These are phyloP conservation scores for Oryza australiensis DNA, from an alignment of 176 grass and related monocot genomes.

Conservation along the genomic window DNA sequence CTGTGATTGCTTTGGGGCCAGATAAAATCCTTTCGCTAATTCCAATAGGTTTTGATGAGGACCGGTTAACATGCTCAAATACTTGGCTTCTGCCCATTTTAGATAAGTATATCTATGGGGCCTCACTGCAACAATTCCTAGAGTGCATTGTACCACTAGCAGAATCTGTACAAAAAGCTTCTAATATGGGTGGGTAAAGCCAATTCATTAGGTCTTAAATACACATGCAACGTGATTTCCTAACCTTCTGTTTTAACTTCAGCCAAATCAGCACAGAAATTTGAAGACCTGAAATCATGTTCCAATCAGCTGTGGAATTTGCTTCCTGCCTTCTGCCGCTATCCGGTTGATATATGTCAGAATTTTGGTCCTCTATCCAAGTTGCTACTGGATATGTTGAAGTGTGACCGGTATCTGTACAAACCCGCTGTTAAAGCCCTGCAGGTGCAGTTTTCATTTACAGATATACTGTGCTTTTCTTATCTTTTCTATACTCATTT, in stretches of 20 bases:
- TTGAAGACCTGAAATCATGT: slow-evolving; percentile 49
- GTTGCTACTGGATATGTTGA: slow-evolving; percentile 56
- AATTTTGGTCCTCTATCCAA: slow-evolving; percentile 72
- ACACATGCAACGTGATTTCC: slow-evolving; percentile 2
- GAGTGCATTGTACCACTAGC: slow-evolving; percentile 71
- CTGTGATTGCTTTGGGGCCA: slow-evolving; percentile 73
- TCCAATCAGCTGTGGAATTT: slow-evolving; percentile 69
- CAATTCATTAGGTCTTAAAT: slow-evolving; percentile 23
- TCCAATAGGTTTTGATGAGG: slow-evolving; percentile 65
- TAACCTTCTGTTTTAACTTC: slow-evolving; percentile 45
- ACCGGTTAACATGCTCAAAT: slow-evolving; percentile 70
- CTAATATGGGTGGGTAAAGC: slow-evolving; percentile 48
- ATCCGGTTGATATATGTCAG: slow-evolving; percentile 56
- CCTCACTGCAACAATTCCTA: slow-evolving; percentile 61
- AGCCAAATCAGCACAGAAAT: slow-evolving; percentile 62
- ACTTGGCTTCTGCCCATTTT: slow-evolving; percentile 89
- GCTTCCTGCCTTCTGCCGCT: slow-evolving; percentile 89
- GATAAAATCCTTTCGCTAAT: slow-evolving; percentile 75
- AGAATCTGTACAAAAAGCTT: slow-evolving; percentile 59
- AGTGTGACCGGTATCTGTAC: slow-evolving; percentile 55
- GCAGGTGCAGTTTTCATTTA: slow-evolving; percentile 55
- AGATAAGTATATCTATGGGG: slow-evolving; percentile 69
- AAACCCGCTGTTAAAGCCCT: slow-evolving; percentile 66
- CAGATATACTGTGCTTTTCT: slow-evolving; percentile 17
- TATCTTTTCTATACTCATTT: slow-evolving; percentile 15